phyloP scores from a whole-genome alignment of 1,284 basidiomycete species.

The Puccinia hordei region DNA sequence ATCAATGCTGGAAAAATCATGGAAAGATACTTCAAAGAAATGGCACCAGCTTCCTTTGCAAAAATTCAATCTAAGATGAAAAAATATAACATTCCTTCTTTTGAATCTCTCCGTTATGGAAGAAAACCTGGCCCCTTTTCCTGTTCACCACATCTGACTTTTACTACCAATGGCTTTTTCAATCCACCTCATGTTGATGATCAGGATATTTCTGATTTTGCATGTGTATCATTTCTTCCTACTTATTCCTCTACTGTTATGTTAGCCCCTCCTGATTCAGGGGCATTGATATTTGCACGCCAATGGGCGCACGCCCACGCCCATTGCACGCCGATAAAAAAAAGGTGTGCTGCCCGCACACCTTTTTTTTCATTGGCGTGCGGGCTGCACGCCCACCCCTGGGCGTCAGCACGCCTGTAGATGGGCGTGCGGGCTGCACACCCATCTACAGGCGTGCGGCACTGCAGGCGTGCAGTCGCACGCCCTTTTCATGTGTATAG shows the following conservation, averaged over 20 bases:
- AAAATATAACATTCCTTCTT: not conserved
- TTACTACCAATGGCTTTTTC: constrained; percentile 1
- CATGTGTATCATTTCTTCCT: not conserved
- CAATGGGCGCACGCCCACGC: too few relatives aligned
- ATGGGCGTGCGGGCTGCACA: too few relatives aligned
- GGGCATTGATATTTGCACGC: too few relatives aligned
- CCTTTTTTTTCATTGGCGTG: too few relatives aligned
- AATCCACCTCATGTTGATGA: constrained; percentile 1
- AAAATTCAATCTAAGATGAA: not conserved
- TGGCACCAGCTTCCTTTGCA: not conserved
- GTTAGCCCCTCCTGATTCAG: not conserved
- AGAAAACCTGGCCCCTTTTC: not conserved
- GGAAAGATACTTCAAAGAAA: not conserved
- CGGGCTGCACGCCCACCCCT: too few relatives aligned
- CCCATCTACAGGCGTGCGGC: too few relatives aligned
- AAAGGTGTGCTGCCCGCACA: too few relatives aligned
- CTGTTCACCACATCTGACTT: not conserved
- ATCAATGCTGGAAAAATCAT: not conserved
- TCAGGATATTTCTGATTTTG: not conserved
- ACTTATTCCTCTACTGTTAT: not conserved
- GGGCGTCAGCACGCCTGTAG: too few relatives aligned
- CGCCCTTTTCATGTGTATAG: too few relatives aligned
- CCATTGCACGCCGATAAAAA: too few relatives aligned
- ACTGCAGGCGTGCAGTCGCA: too few relatives aligned
- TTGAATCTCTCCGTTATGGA: not conserved